Conservation (phyloP, 345 rosid genomes). For the Cochlearia excelsa region DNA sequence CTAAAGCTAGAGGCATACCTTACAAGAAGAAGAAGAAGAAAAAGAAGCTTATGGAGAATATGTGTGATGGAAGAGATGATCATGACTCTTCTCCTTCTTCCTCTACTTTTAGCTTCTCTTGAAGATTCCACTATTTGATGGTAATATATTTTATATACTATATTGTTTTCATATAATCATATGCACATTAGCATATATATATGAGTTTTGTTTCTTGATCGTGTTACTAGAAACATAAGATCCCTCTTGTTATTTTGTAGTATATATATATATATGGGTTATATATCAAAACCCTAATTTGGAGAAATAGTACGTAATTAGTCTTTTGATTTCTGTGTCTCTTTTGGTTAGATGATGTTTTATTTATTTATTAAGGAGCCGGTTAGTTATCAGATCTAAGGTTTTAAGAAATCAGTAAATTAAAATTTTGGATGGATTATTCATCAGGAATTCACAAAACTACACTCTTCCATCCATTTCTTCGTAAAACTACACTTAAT, state of each 20-base stretch:
- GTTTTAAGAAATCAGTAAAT: conserved; percentile 6
- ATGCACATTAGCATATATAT: background rate
- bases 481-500: no score
- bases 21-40: conserved; percentile 84
- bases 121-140: conserved; percentile 22
- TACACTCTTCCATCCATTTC: no score
- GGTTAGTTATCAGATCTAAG: conserved; percentile 15
- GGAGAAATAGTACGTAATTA: background rate
- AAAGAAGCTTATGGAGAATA: conserved; percentile 25
- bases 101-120: conserved; percentile 35
- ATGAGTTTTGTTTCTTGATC: background rate
- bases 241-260: no score
- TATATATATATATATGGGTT: conserved; percentile 9
- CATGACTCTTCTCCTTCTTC: conserved; percentile 35
- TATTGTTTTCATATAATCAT: no score
- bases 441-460: no score
- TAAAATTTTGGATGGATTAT: no score
- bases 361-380: background rate
- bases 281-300: conserved; percentile 29
- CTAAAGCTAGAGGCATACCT: conserved; percentile 85
- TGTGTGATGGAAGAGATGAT: conserved; percentile 34
- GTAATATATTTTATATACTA: conserved; percentile 15
- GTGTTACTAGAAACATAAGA: background rate
- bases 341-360: no score
- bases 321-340: background rate